Base-by-base conservation (phyloP, 1,284 basidiomycete species). In the Irpex rosettiformis region DNA sequence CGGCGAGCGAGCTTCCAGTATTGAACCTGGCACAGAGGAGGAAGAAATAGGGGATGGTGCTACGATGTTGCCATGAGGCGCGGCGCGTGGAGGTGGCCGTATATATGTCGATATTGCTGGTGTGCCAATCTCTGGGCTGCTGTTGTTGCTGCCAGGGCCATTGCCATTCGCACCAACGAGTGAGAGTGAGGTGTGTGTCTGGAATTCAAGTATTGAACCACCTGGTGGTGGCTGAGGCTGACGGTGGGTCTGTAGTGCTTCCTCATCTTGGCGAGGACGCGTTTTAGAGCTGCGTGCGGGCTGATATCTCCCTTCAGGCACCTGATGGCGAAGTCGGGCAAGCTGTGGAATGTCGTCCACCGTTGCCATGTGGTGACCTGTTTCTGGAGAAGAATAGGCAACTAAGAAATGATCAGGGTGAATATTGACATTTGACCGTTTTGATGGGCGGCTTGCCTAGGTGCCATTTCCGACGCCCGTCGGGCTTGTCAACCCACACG, bases 401-500 rank as follows among this genome's bases (percentile, higher is more conserved):
- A 88, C 88, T 90, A 27, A 30, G 25, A 52, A 42, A 22, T 22
- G 30, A 51, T 18, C 27, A 18, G 10, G 40, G n/a, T 54, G 49
- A 24, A 43, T 24, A 33, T 33, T 21, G 29, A 33, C 30, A 33
- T 6, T 25, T 18, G 28, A 37, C 11, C 33, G 33, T 37, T 37
- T 37, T 8, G 16, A 45, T 22, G 43, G 25, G 27, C 29, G 6
- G 75, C 86, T 59, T 67, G 90, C 88, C 91, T 30, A 91, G 76
- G 64, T 91, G 89, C 89, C 89, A 90, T 66, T 91, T 91, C 62
- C 85, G 79, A 61, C 81, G 79, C 29, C 86, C 86, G 58, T 77
- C 73, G 21, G 76, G 64, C 3, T 83, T 84, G 29, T 87, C 79
- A 43, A 89, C 85, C 63, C 79, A 86, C 29, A 89, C 88, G 5